Evolutionary conservation across 306 rosid species (phyloP).

Genomic region (Psophocarpus tetragonolobus): DNA sequence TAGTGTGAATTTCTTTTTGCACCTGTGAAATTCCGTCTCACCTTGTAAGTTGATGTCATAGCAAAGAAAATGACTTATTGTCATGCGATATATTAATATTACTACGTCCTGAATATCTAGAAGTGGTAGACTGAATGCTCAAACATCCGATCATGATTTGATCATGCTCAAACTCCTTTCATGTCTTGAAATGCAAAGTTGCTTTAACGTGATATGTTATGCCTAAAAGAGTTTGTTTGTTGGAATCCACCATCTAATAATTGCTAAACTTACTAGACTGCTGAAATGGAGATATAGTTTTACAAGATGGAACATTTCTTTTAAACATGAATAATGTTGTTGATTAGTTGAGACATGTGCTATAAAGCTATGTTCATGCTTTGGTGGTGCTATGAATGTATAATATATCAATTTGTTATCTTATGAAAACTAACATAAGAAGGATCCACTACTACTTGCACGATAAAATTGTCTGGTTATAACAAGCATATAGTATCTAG

Average conservation of each 20-base stretch:
- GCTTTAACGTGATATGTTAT: too few species aligned
- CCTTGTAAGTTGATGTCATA: neutral
- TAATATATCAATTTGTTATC: neutral
- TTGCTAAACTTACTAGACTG: too few species aligned
- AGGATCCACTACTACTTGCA: neutral
- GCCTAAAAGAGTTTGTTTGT: too few species aligned
- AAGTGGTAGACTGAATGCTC: too few species aligned
- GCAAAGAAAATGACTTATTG: neutral
- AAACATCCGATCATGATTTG: too few species aligned
- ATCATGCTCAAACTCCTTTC: too few species aligned
- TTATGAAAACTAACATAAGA: constrained; percentile 21
- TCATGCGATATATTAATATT: neutral
- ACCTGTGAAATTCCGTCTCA: neutral
- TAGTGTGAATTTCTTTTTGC: neutral
- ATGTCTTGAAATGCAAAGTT: neutral
- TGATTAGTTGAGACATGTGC: too few species aligned
- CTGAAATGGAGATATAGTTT: too few species aligned
- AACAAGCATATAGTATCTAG: neutral
- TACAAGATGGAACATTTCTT: too few species aligned
- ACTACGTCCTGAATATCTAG: neutral
- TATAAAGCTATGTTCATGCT: constrained; percentile 26
- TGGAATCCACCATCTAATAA: too few species aligned
- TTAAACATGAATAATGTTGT: too few species aligned
- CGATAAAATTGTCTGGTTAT: constrained; percentile 5
- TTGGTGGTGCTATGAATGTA: constrained; percentile 7